phyloP scores from a whole-genome alignment of 441 rosid species.

The Eruca vesicaria region DNA sequence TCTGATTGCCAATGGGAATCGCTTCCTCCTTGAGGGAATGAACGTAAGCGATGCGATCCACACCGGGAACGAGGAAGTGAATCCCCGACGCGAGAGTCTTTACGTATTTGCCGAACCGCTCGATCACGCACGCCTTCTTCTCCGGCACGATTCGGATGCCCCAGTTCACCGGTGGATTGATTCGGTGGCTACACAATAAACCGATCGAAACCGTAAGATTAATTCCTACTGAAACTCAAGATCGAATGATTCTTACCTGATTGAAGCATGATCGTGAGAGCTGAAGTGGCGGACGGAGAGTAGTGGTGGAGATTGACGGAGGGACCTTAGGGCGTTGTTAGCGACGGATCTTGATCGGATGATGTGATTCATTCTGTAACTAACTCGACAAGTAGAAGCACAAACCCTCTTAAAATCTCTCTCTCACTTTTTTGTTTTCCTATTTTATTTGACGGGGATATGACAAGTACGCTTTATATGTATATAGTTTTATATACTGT shows the following conservation, averaged over 20 bases:
- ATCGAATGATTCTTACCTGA: background rate
- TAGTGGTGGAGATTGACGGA: background rate
- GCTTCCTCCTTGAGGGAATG: no score
- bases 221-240: background rate
- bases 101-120: no score
- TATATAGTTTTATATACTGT: background rate
- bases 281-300: background rate
- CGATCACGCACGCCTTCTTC: no score
- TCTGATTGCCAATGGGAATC: no score
- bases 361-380: background rate
- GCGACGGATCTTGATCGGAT: background rate
- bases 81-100: no score
- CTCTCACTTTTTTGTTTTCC: background rate
- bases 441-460: background rate
- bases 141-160: no score
- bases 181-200: background rate
- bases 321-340: background rate
- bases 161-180: background rate
- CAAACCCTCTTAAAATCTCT: background rate
- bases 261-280: background rate
- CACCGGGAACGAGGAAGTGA: no score
- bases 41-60: no score
- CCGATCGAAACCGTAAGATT: background rate
- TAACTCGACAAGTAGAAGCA: background rate
- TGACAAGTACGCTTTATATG: no score